These are phyloP conservation scores for Dothistroma pini DNA, from an alignment of 2,329 filamentous ascomycete genomes.

Conservation along the genomic window DNA sequence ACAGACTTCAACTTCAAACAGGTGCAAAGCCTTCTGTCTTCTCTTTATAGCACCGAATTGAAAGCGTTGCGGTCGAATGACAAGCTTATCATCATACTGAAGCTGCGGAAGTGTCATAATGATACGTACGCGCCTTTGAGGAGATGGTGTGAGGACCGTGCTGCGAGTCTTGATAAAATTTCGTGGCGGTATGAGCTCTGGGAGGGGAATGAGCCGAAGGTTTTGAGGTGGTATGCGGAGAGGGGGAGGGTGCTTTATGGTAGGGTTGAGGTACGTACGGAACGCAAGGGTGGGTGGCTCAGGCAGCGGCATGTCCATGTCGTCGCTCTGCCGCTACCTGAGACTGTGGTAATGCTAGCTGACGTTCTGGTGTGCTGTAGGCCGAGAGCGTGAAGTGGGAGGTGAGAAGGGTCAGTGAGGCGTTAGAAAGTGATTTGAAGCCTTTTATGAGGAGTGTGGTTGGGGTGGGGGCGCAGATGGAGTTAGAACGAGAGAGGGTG, in stretches of 20 bases:
- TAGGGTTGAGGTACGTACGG: constrained; percentile 6
- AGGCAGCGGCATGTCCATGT: background rate
- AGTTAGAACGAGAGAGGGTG: background rate
- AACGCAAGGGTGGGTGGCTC: background rate
- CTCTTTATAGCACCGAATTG: constrained; percentile 29
- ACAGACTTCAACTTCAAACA: constrained; percentile 29
- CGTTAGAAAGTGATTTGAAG: constrained; percentile 6
- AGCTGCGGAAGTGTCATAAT: constrained; percentile 12
- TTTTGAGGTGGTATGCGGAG: constrained; percentile 8
- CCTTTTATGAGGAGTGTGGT: constrained; percentile 3
- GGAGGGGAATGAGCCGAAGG: background rate
- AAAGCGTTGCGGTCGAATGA: constrained; percentile 28
- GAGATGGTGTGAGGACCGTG: constrained; percentile 24
- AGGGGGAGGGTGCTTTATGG: constrained; percentile 10
- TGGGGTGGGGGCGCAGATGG: constrained; percentile 11
- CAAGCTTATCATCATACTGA: constrained; percentile 19
- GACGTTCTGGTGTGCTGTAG: background rate
- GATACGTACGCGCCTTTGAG: constrained; percentile 17
- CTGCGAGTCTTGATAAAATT: constrained; percentile 23
- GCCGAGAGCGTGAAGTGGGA: constrained; percentile 9
- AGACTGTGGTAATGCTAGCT: no score
- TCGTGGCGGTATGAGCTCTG: constrained; percentile 25
- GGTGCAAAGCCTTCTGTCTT: constrained; percentile 21
- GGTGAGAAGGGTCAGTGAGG: constrained; percentile 8
- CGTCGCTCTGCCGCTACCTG: background rate